phyloP scores from a whole-genome alignment of 805 yeast genomes.

The Metschnikowia aberdeeniae region DNA sequence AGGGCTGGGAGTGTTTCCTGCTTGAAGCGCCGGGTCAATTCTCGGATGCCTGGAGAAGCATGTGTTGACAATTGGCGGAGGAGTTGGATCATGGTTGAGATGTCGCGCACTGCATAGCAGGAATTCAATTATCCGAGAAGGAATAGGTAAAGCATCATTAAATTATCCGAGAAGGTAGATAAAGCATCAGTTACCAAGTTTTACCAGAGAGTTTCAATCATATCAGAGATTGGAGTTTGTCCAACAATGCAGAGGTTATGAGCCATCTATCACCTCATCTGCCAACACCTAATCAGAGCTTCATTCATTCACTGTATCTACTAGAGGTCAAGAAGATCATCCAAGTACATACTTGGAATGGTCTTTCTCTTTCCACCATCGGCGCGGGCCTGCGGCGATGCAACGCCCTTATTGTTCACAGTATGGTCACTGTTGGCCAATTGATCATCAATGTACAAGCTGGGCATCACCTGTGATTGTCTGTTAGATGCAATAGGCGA shows the following conservation, averaged over 20 bases:
- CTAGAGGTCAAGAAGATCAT: slow-evolving; percentile 43
- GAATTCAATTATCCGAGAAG: no score
- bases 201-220: no score
- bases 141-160: neutral
- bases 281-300: no score
- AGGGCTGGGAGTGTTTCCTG: neutral
- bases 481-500: slow-evolving; percentile 23
- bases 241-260: no score
- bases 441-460: slow-evolving; percentile 37
- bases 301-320: no score
- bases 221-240: no score
- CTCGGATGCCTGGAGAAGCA: neutral
- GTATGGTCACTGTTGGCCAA: slow-evolving; percentile 32
- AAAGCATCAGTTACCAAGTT: neutral
- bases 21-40: neutral
- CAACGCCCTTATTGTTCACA: slow-evolving; percentile 11
- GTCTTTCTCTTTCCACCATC: slow-evolving; percentile 25
- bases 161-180: no score
- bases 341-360: slow-evolving; percentile 48
- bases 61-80: slow-evolving; percentile 1
- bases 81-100: neutral
- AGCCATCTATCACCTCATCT: no score
- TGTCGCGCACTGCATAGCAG: neutral
- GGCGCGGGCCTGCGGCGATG: slow-evolving; percentile 9
- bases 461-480: slow-evolving; percentile 32